Evolutionary conservation across 805 yeast genomes (phyloP).

Genomic region (Jamesozyma piceae): DNA sequence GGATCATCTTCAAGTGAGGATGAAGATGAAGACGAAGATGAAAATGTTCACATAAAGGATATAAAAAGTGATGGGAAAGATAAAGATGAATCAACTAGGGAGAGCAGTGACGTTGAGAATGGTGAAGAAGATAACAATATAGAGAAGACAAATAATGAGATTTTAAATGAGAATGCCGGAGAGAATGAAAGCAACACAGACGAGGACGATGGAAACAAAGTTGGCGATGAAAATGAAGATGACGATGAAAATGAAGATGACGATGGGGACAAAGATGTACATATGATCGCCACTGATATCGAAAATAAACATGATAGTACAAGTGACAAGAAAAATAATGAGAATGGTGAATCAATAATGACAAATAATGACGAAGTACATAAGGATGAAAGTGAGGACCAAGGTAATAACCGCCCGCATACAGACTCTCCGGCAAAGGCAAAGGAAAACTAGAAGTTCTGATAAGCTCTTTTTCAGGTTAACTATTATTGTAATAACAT

Average conservation of each 20-base stretch:
- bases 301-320: not conserved
- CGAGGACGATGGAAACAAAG: conserved; percentile 32
- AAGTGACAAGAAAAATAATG: not conserved
- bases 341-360: not conserved
- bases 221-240: conserved; percentile 32
- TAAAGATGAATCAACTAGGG: conserved; percentile 44
- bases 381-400: not conserved
- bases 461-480: too few species aligned
- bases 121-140: conserved; percentile 32
- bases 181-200: conserved; percentile 28
- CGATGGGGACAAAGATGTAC: not conserved
- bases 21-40: conserved; percentile 34
- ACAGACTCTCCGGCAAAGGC: too few species aligned
- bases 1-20: conserved; percentile 1
- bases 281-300: too few species aligned
- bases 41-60: conserved; percentile 34
- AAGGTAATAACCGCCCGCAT: too few species aligned
- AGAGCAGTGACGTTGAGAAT: conserved; percentile 27
- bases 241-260: not conserved
- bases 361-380: not conserved
- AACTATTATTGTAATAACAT: too few species aligned
- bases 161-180: conserved; percentile 16
- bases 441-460: too few species aligned
- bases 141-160: conserved; percentile 39
- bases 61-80: conserved; percentile 37